These are phyloP conservation scores for Eremomyces bilateralis DNA, from an alignment of 495 filamentous ascomycete species.

Conservation along the genomic window DNA sequence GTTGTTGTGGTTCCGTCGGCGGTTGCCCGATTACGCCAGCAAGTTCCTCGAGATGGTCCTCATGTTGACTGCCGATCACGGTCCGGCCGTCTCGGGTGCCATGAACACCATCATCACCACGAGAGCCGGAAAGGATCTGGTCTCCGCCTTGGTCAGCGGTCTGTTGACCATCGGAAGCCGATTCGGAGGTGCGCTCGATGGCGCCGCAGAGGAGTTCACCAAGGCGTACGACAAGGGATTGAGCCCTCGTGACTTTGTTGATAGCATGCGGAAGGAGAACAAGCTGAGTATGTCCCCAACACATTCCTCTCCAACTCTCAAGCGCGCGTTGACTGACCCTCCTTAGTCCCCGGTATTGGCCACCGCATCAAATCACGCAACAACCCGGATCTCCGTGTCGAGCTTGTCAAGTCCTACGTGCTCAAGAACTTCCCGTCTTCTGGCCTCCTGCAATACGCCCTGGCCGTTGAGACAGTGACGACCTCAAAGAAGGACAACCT, in stretches of 20 bases:
- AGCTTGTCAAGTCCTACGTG: constrained; percentile 97
- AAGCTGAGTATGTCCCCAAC: constrained; percentile 82
- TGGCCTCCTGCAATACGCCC: constrained; percentile 95
- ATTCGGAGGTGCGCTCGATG: constrained; percentile 95
- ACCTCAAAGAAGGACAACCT: constrained; percentile 99
- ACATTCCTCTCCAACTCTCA: too few species aligned
- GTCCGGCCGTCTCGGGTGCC: constrained; percentile 93
- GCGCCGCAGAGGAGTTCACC: constrained; percentile 95
- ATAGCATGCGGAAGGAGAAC: constrained; percentile 97
- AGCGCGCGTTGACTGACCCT: too few species aligned
- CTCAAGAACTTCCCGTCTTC: constrained; percentile 88
- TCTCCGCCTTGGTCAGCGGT: constrained; percentile 84
- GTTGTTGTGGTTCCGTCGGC: constrained; percentile 96
- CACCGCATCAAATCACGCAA: constrained; percentile 98
- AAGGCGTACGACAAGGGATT: constrained; percentile 95
- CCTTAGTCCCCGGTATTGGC: constrained; percentile 75
- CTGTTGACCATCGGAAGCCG: constrained; percentile 94
- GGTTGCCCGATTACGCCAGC: constrained; percentile 85
- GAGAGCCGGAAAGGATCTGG: constrained; percentile 94
- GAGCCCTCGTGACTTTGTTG: constrained; percentile 95
- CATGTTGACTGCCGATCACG: constrained; percentile 98
- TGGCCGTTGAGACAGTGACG: constrained; percentile 93
- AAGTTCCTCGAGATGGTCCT: constrained; percentile 99
- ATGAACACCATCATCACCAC: constrained; percentile 99
- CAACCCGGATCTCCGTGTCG: constrained; percentile 98